Base-by-base conservation (phyloP, 1,284 basidiomycete genomes). In the Apiotrichum mycotoxinovorans region DNA sequence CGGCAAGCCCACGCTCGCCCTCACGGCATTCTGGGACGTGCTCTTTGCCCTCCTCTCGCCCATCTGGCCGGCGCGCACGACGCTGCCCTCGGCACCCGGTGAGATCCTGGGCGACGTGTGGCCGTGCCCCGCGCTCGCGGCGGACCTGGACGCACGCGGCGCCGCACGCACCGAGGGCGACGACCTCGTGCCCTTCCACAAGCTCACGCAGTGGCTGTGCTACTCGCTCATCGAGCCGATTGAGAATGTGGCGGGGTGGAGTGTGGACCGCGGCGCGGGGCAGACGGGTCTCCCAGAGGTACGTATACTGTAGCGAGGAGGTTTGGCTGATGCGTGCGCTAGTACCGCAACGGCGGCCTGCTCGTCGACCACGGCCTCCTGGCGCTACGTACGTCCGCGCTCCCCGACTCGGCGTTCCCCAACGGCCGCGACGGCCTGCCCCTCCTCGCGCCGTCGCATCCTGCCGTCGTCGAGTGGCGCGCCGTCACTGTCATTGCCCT, bases 391-490 rank as follows among this genome's bases (percentile, higher is more conserved):
- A 73, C 82, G 3, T 78, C 84, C 54, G 66, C 80, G 0, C 72
- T 76, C 35, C 79, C 62, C 7, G 45, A 51, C 8, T 50, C 57
- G 5, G 66, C 66, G 12, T 73, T 69, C 52, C 64, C 67, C 10
- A 72, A 73, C 44, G 70, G 71, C 26, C 38, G 49, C 12, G 67
- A 66, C 33, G 58, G 60, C 51, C 84, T 22, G 75, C 80, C 33
- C 79, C 91, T 54, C 84, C 87, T 15, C 82, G 82, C 43, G 79
- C 89, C 38, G 74, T 81, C 17, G 82, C 90, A 94, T 70, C 89
- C 91, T 0, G 91, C 91, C 5, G 86, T 98, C 52, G 86, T 97
- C 41, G 94, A 98, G 78, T 96, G 94, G 93, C 81, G 95, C 52
- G 92, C 93, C 0, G 83, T 96, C 81, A 97, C 94, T 0, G 89